Base-by-base conservation (phyloP, 164 flowering plant species). In the Akebia trifoliata region DNA sequence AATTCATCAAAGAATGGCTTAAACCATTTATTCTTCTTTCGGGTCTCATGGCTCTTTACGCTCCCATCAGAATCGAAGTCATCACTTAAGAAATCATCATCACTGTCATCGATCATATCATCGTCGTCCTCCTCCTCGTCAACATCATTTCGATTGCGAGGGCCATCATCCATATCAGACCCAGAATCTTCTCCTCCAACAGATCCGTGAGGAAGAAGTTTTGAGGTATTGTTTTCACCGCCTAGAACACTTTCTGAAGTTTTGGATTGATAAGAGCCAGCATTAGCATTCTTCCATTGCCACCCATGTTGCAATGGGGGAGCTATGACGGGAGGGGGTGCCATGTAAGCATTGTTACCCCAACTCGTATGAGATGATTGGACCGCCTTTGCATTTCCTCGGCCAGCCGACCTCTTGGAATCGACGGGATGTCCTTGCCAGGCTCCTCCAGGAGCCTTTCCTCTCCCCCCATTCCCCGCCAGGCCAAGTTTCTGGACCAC, bases 41-140 rank as follows among this genome's bases (percentile, higher is more conserved):
- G 72, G 0, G 84, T 72, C 38, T 76, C 90, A 67, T 77, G 80
- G 65, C 87, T 86, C 71, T 79, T 75, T 29, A 70, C 71, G 62
- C 90, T 83, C 0, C 44, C 63, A 72, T 87, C 97, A 1, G 95
- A 83, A 56, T 85, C 97, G 71, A 57, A 84, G 1, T 74, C 95
- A 65, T 86, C 90, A 68, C 79, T 76, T 1, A 75, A 15, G 8
- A 71, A 50, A 9, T 86, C 90, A 69, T 84, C 90, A 59, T 90
- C 94, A 24, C 74, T 84, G 45, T 56, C 66, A 8, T 68, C 81
- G 14, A 63, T 64, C 20, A 64, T 74, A 29, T 61, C 72, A 18
- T 57, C 70, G 12, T 68, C 80, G 9, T 60, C 74, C 6, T 67
- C 77, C 17, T 64, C 74, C 6, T 62, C 69, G 4, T 65, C 68